Evolutionary conservation across 768 basidiomycete genomes (phyloP).

Genomic region (Pleurotus eryngii): DNA sequence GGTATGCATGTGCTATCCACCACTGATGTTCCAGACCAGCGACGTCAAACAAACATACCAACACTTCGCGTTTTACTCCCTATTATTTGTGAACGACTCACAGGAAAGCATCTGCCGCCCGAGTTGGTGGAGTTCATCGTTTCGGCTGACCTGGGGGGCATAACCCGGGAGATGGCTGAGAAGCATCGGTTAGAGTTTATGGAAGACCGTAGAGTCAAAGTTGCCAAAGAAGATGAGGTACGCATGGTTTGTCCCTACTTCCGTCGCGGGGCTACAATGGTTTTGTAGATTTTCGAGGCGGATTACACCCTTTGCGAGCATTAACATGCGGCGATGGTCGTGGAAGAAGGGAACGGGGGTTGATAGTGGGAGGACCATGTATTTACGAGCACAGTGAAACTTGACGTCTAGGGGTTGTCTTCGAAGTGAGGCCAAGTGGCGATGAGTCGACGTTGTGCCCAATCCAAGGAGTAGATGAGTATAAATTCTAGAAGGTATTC

Average conservation of each 20-base stretch:
- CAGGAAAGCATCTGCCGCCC: background rate
- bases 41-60: background rate
- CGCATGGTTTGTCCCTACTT: background rate
- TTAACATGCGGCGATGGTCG: background rate
- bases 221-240: background rate
- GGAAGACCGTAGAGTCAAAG: conserved; percentile 2
- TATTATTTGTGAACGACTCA: background rate
- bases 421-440: no score
- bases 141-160: background rate
- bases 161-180: conserved; percentile 10
- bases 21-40: background rate
- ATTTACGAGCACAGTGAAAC: background rate
- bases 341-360: background rate
- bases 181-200: conserved; percentile 7
- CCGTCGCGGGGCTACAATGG: no score
- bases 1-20: background rate
- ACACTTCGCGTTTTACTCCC: background rate
- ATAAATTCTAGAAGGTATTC: no score
- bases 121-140: background rate
- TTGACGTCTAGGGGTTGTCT: background rate
- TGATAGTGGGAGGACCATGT: background rate
- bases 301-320: background rate
- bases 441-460: no score
- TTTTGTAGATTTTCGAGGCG: background rate
- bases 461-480: no score